Conservation (phyloP, 75 land plant species). For the Ceratopteris richardii region DNA sequence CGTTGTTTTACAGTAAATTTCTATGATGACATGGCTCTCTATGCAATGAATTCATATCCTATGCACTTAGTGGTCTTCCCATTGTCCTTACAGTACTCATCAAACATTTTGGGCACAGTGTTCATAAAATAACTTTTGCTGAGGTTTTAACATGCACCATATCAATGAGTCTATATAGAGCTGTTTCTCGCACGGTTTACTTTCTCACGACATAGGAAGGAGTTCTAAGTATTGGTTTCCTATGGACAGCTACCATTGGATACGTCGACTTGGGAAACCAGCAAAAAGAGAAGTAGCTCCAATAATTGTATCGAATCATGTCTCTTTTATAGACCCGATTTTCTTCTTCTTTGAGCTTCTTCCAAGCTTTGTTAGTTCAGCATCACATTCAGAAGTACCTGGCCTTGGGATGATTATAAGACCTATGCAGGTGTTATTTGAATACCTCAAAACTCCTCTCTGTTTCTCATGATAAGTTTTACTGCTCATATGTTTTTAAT, state of each 20-base stretch:
- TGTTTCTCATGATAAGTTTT: background rate
- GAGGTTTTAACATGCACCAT: no score
- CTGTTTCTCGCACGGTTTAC: no score
- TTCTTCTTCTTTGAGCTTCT: constrained; percentile 86
- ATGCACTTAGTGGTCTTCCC: no score
- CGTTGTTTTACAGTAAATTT: no score
- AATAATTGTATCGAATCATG: constrained; percentile 90
- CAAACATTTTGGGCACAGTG: no score
- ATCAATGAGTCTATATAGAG: no score
- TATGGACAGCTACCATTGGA: constrained; percentile 92
- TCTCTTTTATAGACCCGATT: constrained; percentile 88
- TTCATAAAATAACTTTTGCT: no score
- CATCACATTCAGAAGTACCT: constrained; percentile 75
- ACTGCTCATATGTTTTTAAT: background rate
- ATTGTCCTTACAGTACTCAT: no score
- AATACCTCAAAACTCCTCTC: background rate
- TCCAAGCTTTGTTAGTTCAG: constrained; percentile 84
- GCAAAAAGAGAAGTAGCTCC: constrained; percentile 81
- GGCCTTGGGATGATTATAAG: constrained; percentile 86
- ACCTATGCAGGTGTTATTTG: constrained; percentile 81
- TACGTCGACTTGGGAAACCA: constrained; percentile 73
- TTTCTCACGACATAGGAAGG: no score
- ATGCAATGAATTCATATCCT: no score
- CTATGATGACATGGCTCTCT: no score
- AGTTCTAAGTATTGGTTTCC: no score